Base-by-base conservation (phyloP, 1,284 basidiomycete genomes). In the Chondrostereum purpureum region DNA sequence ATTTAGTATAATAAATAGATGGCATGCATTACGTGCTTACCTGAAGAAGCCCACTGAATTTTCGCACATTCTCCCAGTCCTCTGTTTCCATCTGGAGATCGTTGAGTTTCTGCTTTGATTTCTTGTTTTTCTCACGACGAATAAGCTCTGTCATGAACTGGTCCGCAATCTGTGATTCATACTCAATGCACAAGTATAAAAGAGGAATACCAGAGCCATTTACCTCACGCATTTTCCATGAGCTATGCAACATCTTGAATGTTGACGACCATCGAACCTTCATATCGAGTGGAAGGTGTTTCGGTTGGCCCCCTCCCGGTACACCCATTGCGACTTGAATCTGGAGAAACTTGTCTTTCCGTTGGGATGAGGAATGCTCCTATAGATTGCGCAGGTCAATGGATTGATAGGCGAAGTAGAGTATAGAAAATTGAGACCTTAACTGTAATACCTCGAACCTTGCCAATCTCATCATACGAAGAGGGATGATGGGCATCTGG, bases 271-370 rank as follows among this genome's bases (percentile, higher is more conserved):
- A 52, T 13, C 42, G 45, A 8, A 50, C 46, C 8, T 37, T 24
- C 49, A 52, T 50, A 48, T 52, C 50, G 21, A 51, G 49, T 6
- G 45, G 31, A n/a, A n/a, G n/a, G n/a, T n/a, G n/a, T n/a, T n/a
- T n/a, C n/a, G n/a, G n/a, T 4, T 45, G 42, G 11, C 13, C 2
- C 23, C 11, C n/a, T 24, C 6, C 44, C 12, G 43, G n/a, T 19
- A 19, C 12, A 17, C 18, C 8, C 36, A 13, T 39, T 18, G 4
- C 37, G 37, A 18, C 13, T 41, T 50, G 49, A 20, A 49, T 20
- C 14, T 43, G 12, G 3, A 14, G 5, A 34, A 46, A 46, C 10
- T 46, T 14, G 5, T 50, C 18, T 16, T 51, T 50, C 6, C 48
- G 16, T 31, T 47, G 27, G 2, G 24, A 22, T 11, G 48, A 49